Evolutionary conservation across 495 filamentous ascomycete genomes (phyloP).

Genomic region (Sphaerosporella brunnea): DNA sequence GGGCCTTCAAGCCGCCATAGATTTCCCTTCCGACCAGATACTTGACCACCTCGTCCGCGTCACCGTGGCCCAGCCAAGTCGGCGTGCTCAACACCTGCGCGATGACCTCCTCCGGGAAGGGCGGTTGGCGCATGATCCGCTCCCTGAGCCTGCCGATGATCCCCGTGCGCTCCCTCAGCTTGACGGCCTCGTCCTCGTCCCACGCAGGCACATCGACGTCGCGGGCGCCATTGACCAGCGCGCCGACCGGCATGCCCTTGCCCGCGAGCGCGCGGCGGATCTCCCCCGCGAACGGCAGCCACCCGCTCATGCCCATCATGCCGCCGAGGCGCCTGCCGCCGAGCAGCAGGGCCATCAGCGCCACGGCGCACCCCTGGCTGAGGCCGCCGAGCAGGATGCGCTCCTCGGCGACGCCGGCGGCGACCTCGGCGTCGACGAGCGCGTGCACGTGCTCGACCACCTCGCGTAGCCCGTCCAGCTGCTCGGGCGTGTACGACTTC

Average conservation of each 20-base stretch:
- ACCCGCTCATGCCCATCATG: conserved; percentile 36
- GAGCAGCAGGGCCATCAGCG: conserved; percentile 29
- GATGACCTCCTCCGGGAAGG: background rate
- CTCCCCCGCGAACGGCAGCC: conserved; percentile 33
- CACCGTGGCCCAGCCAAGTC: conserved; percentile 11
- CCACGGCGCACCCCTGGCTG: conserved; percentile 38
- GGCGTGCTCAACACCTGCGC: conserved; percentile 3
- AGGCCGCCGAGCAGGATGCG: conserved; percentile 35
- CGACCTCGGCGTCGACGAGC: conserved; percentile 27
- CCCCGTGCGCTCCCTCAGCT: background rate
- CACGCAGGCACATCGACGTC: background rate
- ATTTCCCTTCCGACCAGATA: conserved; percentile 30
- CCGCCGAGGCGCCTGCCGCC: conserved; percentile 30
- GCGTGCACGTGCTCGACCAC: conserved; percentile 21
- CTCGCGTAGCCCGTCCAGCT: conserved; percentile 31
- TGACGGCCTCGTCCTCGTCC: background rate
- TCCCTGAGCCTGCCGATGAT: background rate
- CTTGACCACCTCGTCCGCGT: conserved; percentile 29
- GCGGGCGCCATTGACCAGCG: background rate
- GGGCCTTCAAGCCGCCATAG: conserved; percentile 21
- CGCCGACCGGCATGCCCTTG: background rate
- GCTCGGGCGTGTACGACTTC: background rate
- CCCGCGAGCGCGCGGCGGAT: background rate
- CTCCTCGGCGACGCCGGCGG: conserved; percentile 20
- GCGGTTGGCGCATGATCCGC: background rate